Percentiles rank a stretch among this genome's conserved stretches.
These are phyloP conservation scores for Osmanthus fragrans DNA, from an alignment of 257 asterid species.

Conservation along the genomic window DNA sequence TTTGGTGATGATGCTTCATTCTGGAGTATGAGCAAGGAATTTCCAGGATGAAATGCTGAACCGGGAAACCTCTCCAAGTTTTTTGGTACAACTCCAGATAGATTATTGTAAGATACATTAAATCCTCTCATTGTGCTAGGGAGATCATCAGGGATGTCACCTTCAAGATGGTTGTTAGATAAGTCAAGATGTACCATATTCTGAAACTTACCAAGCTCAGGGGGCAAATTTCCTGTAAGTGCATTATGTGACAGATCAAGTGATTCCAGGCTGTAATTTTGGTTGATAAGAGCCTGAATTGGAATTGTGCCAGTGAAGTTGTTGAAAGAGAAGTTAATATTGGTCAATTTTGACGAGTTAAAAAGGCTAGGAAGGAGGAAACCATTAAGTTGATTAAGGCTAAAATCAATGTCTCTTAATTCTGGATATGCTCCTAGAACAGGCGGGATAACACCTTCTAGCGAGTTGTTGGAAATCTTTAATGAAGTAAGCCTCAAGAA, in stretches of 20 bases:
- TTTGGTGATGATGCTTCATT: conserved; percentile 33
- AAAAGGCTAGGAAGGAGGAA: conserved; percentile 58
- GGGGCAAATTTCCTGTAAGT: conserved; percentile 57
- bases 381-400: conserved; percentile 62
- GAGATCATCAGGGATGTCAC: conserved; percentile 63
- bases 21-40: conserved; percentile 55
- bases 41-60: conserved; percentile 86
- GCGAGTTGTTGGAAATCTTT: conserved; percentile 73
- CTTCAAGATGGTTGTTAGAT: conserved; percentile 65
- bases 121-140: conserved; percentile 48
- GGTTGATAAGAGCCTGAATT: conserved; percentile 25
- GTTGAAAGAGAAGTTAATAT: conserved; percentile 67
- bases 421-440: conserved; percentile 64
- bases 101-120: conserved; percentile 71
- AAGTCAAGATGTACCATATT: conserved; percentile 58
- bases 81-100: conserved; percentile 74
- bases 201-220: conserved; percentile 47
- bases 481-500: conserved; percentile 76
- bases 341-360: conserved; percentile 47
- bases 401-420: conserved; percentile 56
- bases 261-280: conserved; percentile 40
- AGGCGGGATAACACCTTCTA: conserved; percentile 65
- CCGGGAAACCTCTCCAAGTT: conserved; percentile 68
- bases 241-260: conserved; percentile 72
- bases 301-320: conserved; percentile 61